Base-by-base conservation (phyloP, 257 asterid genomes). In the Penstemon davidsonii region DNA sequence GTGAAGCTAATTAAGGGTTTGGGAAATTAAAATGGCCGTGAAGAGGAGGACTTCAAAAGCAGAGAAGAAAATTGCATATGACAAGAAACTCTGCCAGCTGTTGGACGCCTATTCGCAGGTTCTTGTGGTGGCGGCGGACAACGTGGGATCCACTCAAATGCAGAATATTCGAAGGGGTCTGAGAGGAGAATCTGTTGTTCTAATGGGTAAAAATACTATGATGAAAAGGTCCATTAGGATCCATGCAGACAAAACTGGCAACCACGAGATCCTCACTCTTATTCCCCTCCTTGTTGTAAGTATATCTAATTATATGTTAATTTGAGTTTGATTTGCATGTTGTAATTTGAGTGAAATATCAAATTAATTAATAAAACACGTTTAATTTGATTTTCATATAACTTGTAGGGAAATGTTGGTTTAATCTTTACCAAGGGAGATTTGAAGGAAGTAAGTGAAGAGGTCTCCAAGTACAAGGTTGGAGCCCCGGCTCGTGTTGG, bases 401-500 rank as follows among this genome's bases (percentile, higher is more conserved):
- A n/a, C n/a, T 1, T 7, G 7, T 11, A 94, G 99, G 99, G 99
- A 4, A 94, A 94, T 68, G 99, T 94, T 55, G 99, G 99, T 0
- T 47, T 94, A 83, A 91, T 94, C 66, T 94, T 94, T 68, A 88
- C 99, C 60, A 91, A 91, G 86, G 99, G 97, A 44, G 99, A 94
- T 69, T 53, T 94, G 84, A 94, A 94, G 83, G 99, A 94, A 86
- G 96, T 94, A 62, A 88, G 96, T 3, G 97, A 94, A 75, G 99
- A 94, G 81, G 96, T 94, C 7, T 86, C 88, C 0, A 94, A 91
- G 72, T 91, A 88, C 88, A 87, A 91, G 96, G 99, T 94, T 73
- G 99, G 99, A 61, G 99, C 99, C 3, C 99, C 99, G 70, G 98
- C 98, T 64, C 97, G 98, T 76, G 98, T 92, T 54, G 96, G 98